Evolutionary conservation across 2,329 filamentous ascomycete genomes (phyloP), one percentile per base, ranked within the genome.

Genomic region (Diaporthe amygdali): DNA sequence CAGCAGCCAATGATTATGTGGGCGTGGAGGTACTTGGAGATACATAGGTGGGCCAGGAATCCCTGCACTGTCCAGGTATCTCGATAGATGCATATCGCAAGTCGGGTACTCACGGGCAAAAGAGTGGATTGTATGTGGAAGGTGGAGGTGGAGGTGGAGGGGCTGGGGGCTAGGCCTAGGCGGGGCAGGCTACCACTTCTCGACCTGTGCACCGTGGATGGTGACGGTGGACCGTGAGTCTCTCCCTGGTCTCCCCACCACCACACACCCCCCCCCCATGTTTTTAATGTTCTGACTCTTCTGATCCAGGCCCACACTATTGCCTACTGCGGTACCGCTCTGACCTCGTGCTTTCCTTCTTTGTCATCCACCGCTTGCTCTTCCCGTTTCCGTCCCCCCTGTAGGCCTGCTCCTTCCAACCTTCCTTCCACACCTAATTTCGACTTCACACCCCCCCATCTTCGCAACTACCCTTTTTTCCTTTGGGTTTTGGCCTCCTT

Each of bases 401-500:
- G 37, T 37, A 61, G 37, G 39, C 32, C 17, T 22, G 39, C n/a
- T 41, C 56, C 39, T 22, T 32, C 5, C 15, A n/a, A 34, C 37
- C 22, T 22, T 10, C 44, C 34, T 27, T 27, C 27, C 46, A 27
- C 49, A 69, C 66, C 55, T 52, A 69, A 63, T 68, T 68, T 68
- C 47, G 64, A 68, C 54, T 30, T 63, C 64, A 68, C 17, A 32
- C 56, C 30, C 20, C 10, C 22, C 47, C 22, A 17, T 7, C 7
- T n/a, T 3, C 20, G 25, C 32, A 30, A 14, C 30, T 34, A n/a
- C 9, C 30, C 30, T 34, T 30, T 41, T 59, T 34, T 9, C 25
- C 34, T 52, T 37, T 52, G 27, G 37, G n/a, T 14, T 30, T 41
- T 56, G 25, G 41, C 55, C 52, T 49, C 63, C 51, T 68, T 63